Evolutionary conservation across 2,329 filamentous ascomycete species (phyloP), one percentile per base, ranked within the genome.

Genomic region (Aspergillus quadrilineatus): DNA sequence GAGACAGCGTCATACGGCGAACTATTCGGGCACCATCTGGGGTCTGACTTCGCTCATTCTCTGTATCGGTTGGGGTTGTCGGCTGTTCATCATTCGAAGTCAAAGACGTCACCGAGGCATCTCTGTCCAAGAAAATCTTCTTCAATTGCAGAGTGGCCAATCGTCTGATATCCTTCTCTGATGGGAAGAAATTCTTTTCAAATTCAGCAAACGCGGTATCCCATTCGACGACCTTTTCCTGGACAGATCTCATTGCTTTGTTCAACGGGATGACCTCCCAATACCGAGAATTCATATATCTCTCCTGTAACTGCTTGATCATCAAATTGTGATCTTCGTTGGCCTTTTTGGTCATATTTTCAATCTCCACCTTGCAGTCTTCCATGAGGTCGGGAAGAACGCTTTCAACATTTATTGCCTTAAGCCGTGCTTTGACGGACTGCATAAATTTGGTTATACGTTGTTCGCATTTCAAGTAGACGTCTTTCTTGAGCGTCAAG

Each of bases 231-330:
- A 93, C 92, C 65, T 90, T 95, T 69, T 97, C 92, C 62, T 97
- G 87, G 80, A 96, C 94, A 55, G 90, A 89, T 63, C 93, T 87
- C 49, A 97, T 85, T 6, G 93, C 89, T 56, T 88, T 83, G 65
- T 97, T 99, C 61, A 99, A 82, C 0, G 95, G 94, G 49, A 97
- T 92, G 53, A 97, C 88, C 73, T 99, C 94, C 77, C 96, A 99
- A 70, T 97, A 97, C 69, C 91, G 92, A 2, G 92, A 96, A 61
- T 87, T 87, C 77, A 94, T 92, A 69, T 99, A 99, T 60, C 90
- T 90, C 34, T 92, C 87, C 71, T 97, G 92, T 8, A 99, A 80
- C 60, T 90, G 89, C 51, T 84, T 84, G 50, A 92, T 80, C 51
- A 97, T 79, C 53, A 82, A 80, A 4, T 83, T 78, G 65, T 96